Evolutionary conservation across 1,284 basidiomycete genomes (phyloP).

Genomic region (Microbotryomycetes sp.): DNA sequence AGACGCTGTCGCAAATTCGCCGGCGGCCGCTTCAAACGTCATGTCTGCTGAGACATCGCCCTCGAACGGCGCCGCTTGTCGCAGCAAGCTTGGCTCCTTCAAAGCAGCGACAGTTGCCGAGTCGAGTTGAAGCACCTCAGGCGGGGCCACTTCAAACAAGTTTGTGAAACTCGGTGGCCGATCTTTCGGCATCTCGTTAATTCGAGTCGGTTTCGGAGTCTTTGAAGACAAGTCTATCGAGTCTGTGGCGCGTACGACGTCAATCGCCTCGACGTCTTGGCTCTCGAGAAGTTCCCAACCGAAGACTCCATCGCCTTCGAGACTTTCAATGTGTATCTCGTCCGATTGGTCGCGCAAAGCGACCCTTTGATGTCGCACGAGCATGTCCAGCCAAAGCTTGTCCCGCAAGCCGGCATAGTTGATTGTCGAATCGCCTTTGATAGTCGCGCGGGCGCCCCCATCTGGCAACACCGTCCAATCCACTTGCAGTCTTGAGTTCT

Average conservation of each 20-base stretch:
- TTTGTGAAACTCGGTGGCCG: constrained; percentile 14
- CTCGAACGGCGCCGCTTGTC: constrained; percentile 19
- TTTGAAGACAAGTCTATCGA: not conserved
- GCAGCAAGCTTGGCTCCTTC: constrained; percentile 4
- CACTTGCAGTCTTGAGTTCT: not conserved
- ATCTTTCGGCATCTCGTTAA: not conserved
- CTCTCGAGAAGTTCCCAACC: constrained; percentile 3
- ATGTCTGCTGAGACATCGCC: constrained; percentile 18
- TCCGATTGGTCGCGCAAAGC: not conserved
- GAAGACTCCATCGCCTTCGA: not conserved
- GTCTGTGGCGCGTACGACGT: not conserved
- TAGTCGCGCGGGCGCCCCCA: not conserved
- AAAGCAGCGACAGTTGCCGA: not conserved
- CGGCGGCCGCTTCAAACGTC: constrained; percentile 12
- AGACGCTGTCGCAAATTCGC: not conserved
- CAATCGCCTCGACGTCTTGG: not conserved
- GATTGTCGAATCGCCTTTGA: constrained; percentile 1
- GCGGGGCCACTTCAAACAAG: constrained; percentile 22
- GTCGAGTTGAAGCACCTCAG: constrained; percentile 9
- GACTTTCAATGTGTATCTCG: not conserved
- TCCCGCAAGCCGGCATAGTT: constrained; percentile 9
- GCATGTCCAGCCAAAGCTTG: constrained; percentile 10
- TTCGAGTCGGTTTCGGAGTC: not conserved
- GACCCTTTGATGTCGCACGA: not conserved
- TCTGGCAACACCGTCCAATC: constrained; percentile 2